Conservation (phyloP, 495 filamentous ascomycete genomes). For the Penicillium maclennaniae region DNA sequence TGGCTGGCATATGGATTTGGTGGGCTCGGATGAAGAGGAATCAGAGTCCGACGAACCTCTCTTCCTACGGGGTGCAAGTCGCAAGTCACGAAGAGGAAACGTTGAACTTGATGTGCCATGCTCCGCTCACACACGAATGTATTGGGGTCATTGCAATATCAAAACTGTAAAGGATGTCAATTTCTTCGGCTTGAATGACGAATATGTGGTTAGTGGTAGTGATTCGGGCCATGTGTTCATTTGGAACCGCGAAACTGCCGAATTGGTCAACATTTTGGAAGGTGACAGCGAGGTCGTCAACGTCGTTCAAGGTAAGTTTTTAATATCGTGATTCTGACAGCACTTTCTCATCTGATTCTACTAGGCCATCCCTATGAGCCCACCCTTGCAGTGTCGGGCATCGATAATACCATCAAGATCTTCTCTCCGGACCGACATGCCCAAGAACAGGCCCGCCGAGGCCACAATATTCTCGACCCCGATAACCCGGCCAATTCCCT, state of each 20-base stretch:
- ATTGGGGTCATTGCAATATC: slow-evolving; percentile 68
- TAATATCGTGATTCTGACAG: neutral
- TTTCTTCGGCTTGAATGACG: slow-evolving; percentile 67
- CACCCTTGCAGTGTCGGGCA: slow-evolving; percentile 64
- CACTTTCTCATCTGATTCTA: neutral
- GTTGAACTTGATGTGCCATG: slow-evolving; percentile 56
- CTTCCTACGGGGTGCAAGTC: slow-evolving; percentile 3
- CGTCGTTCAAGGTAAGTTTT: slow-evolving; percentile 57
- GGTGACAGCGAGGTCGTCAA: slow-evolving; percentile 73
- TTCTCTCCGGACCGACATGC: slow-evolving; percentile 62
- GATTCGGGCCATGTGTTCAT: slow-evolving; percentile 71
- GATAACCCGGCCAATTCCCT: slow-evolving; percentile 35
- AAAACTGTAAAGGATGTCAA: slow-evolving; percentile 75
- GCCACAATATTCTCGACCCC: slow-evolving; percentile 51
- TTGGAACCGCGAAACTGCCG: slow-evolving; percentile 61
- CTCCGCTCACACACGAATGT: slow-evolving; percentile 53
- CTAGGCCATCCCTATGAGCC: slow-evolving; percentile 68
- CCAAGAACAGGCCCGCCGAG: slow-evolving; percentile 54
- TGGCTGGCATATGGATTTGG: slow-evolving; percentile 20
- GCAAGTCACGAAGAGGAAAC: slow-evolving; percentile 35
- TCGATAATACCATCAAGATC: slow-evolving; percentile 73
- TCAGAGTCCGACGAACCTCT: slow-evolving; percentile 1
- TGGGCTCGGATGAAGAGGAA: slow-evolving; percentile 13
- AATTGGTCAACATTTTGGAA: slow-evolving; percentile 65
- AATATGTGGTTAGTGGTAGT: slow-evolving; percentile 70